These are phyloP conservation scores for Kernera saxatilis DNA, from an alignment of 345 rosid genomes.

Conservation along the genomic window DNA sequence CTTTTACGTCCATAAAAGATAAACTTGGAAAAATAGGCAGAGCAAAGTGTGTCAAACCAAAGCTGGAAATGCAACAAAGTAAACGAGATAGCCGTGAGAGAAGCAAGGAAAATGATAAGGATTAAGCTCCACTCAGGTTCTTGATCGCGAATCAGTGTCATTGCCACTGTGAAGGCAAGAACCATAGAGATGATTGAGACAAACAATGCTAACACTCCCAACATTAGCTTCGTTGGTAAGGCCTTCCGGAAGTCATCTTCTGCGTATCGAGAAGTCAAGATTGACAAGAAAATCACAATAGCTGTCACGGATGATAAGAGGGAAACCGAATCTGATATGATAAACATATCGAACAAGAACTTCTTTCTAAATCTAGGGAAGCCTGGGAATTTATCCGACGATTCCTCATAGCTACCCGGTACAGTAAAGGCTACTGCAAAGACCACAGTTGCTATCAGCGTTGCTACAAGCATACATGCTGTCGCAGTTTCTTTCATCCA, in stretches of 20 bases:
- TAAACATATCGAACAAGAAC: constrained; percentile 18
- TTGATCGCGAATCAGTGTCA: background rate
- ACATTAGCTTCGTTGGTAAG: constrained; percentile 28
- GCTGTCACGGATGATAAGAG: constrained; percentile 32
- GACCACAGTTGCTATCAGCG: constrained; percentile 35
- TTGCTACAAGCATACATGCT: constrained; percentile 31
- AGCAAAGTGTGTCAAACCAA: background rate
- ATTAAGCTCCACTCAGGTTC: background rate
- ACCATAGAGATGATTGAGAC: constrained; percentile 36
- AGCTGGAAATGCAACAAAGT: background rate
- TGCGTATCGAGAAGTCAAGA: constrained; percentile 34
- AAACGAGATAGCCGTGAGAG: background rate
- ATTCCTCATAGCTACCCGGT: constrained; percentile 25
- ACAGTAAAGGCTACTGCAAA: constrained; percentile 35
- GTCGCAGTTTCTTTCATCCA: constrained; percentile 36
- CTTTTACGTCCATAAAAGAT: background rate
- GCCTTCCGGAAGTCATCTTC: constrained; percentile 31
- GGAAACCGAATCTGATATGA: constrained; percentile 32
- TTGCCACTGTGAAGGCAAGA: constrained; percentile 16
- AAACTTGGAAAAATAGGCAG: background rate
- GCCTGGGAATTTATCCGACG: background rate
- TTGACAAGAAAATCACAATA: constrained; percentile 30
- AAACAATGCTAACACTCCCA: constrained; percentile 32
- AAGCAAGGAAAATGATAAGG: background rate
- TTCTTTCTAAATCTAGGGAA: constrained; percentile 20